Percentiles rank a stretch among this genome's conserved stretches.
Evolutionary conservation across 208 protist genomes (phyloP).

Genomic region (Angomonas deanei): DNA sequence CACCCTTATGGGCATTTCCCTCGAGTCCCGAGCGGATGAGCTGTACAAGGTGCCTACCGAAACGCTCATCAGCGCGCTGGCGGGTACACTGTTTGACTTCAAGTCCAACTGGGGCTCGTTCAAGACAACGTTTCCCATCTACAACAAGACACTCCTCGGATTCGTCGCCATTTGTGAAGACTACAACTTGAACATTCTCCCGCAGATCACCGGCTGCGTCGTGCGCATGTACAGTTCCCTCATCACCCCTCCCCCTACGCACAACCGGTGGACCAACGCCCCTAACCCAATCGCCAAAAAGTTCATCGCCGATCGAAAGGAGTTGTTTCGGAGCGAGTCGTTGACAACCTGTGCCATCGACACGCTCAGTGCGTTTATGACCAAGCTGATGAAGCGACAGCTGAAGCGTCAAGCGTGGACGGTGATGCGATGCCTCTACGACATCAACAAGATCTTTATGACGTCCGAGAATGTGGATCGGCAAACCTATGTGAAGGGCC

Average conservation of each 20-base stretch:
- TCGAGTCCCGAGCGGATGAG: constrained; percentile 37
- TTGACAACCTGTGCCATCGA: constrained; percentile 31
- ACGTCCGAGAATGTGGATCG: constrained; percentile 23
- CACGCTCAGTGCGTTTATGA: constrained; percentile 53
- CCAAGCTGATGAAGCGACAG: constrained; percentile 31
- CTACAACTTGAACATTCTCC: constrained; percentile 37
- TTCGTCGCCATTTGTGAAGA: constrained; percentile 55
- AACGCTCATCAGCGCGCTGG: constrained; percentile 21
- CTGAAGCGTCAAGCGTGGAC: constrained; percentile 45
- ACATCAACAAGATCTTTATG: constrained; percentile 39
- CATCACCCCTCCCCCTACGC: constrained; percentile 20
- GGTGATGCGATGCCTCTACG: constrained; percentile 50
- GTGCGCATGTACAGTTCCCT: constrained; percentile 39
- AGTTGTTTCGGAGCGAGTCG: constrained; percentile 45
- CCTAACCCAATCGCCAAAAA: constrained; percentile 19
- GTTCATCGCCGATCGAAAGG: constrained; percentile 27
- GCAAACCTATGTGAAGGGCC: constrained; percentile 34
- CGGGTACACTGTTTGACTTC: constrained; percentile 39
- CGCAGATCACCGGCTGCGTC: constrained; percentile 28
- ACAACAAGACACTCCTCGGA: constrained; percentile 43
- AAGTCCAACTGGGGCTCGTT: constrained; percentile 51
- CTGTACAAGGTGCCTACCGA: constrained; percentile 52
- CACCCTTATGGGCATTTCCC: constrained; percentile 45
- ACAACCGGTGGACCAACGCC: constrained; percentile 13
- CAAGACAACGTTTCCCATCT: constrained; percentile 55